Evolutionary conservation across 2,329 filamentous ascomycete genomes (phyloP).

Genomic region (Penicillium sp.): DNA sequence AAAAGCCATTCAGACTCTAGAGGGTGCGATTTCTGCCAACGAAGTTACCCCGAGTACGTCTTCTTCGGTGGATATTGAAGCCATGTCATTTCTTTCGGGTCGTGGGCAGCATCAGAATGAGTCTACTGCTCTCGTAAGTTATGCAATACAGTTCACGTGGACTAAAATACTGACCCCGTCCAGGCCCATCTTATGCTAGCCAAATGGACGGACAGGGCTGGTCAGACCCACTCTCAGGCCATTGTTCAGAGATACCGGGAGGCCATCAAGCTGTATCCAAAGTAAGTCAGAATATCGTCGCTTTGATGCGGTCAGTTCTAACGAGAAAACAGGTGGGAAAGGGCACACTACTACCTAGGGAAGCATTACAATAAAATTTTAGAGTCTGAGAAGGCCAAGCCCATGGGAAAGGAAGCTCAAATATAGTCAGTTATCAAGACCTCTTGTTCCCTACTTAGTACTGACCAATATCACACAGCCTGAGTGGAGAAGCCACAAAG

Average conservation of each 20-base stretch:
- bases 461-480: slow-evolving; percentile 34
- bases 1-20: slow-evolving; percentile 88
- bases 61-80: slow-evolving; percentile 33
- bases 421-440: slow-evolving; percentile 50
- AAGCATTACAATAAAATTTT: slow-evolving; percentile 96
- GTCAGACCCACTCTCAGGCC: slow-evolving; percentile 80
- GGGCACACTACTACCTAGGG: slow-evolving; percentile 94
- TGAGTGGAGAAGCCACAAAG: slow-evolving; percentile 80
- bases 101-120: slow-evolving; percentile 52
- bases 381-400: slow-evolving; percentile 79
- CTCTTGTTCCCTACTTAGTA: slow-evolving; percentile 16
- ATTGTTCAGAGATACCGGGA: slow-evolving; percentile 79
- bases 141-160: not conserved
- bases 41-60: slow-evolving; percentile 61
- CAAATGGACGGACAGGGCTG: slow-evolving; percentile 95
- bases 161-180: slow-evolving; percentile 44
- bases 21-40: slow-evolving; percentile 78
- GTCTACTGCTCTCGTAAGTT: slow-evolving; percentile 44
- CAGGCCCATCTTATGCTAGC: slow-evolving; percentile 75
- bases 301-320: not conserved
- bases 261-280: slow-evolving; percentile 53
- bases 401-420: slow-evolving; percentile 72
- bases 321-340: slow-evolving; percentile 70
- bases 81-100: slow-evolving; percentile 39
- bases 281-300: slow-evolving; percentile 15